Conservation (phyloP, 345 rosid species). For the Raphanus sativus region DNA sequence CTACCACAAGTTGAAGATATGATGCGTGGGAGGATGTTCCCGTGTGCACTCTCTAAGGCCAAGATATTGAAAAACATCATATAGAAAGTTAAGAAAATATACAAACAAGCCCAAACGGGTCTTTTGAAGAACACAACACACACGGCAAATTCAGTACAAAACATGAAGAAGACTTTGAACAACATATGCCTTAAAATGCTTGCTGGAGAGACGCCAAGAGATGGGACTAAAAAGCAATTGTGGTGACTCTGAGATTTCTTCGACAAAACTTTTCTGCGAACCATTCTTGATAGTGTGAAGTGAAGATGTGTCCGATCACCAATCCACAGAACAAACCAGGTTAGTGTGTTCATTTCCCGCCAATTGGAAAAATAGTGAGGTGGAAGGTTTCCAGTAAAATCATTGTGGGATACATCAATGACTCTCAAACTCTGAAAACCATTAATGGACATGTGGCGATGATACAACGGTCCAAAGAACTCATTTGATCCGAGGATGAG, state of each 20-base stretch:
- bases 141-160: too few species aligned
- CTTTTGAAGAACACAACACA: too few species aligned
- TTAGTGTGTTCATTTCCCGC: background rate
- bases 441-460: background rate
- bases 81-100: too few species aligned
- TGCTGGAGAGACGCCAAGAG: background rate
- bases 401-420: conserved; percentile 43
- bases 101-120: too few species aligned
- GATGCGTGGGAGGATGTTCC: too few species aligned
- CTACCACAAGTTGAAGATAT: too few species aligned
- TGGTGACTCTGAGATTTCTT: background rate
- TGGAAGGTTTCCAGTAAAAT: conserved; percentile 27
- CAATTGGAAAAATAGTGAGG: conserved; percentile 1
- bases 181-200: too few species aligned
- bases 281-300: background rate
- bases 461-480: conserved; percentile 35
- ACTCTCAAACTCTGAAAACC: conserved; percentile 45
- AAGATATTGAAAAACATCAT: too few species aligned
- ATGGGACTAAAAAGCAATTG: background rate
- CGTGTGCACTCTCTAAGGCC: too few species aligned
- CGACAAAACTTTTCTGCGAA: background rate
- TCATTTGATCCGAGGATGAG: conserved; percentile 45
- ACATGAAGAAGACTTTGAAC: too few species aligned
- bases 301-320: conserved; percentile 2
- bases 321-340: background rate